Evolutionary conservation across 1,284 basidiomycete species (phyloP), one percentile per base, ranked within the genome.

Genomic region (Irpex sp.): DNA sequence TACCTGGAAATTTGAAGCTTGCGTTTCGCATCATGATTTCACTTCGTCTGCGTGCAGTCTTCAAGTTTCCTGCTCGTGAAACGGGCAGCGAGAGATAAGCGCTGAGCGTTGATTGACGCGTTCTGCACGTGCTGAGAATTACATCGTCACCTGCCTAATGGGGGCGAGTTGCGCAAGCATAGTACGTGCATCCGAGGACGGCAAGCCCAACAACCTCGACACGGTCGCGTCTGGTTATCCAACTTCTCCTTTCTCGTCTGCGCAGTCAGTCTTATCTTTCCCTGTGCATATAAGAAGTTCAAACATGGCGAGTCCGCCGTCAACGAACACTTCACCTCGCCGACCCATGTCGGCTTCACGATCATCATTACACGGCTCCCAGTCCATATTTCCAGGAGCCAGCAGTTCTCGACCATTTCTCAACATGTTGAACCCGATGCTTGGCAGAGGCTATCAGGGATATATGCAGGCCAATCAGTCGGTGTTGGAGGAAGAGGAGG

Each of bases 381-480:
- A 80, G 66, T 84, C 82, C 18, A 71, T 81, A 64, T 77, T 78
- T 61, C 77, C 78, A 47, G 77, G 77, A 53, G 73, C 73, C 45
- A 82, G 84, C 36, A 80, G 75, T 68, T 88, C 87, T 49, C 82
- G 85, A 49, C 85, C 87, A 3, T 91, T 94, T 68, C 85, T 94
- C 66, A 87, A 86, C 73, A 84, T 90, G 79, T 79, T 94, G 47
- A 94, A 93, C 69, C 90, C 92, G 39, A 87, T 64, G 63, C 42
- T 91, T 82, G 82, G 83, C 66, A 78, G 86, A 70, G 73, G 79
- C 62, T 83, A 88, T 72, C 81, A 86, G 67, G 86, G 91, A 47
- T 88, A 91, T 74, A 76, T 80, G 21, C 86, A 84, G 66, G 86
- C 87, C 49, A 83, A 80, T 69, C 86, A 88, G 71, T 84, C 83